Conservation (phyloP, 2,329 filamentous ascomycete species). For the Colletotrichum shisoi region DNA sequence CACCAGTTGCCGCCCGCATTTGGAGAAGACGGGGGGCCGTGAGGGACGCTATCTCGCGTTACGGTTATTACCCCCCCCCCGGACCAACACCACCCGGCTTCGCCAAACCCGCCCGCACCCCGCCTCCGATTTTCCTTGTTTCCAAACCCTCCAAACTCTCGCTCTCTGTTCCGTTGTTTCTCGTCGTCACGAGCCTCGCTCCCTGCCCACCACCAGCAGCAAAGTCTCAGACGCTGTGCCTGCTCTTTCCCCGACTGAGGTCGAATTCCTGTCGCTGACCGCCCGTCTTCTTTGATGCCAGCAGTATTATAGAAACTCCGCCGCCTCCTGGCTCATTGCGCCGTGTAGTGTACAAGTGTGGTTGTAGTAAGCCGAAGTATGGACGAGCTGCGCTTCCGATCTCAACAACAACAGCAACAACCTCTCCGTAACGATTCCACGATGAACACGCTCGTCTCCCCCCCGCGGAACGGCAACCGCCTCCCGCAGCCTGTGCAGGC, state of each 20-base stretch:
- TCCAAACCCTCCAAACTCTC: slow-evolving; percentile 27
- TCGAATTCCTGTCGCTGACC: slow-evolving; percentile 34
- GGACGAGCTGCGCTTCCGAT: slow-evolving; percentile 81
- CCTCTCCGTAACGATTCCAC: slow-evolving; percentile 78
- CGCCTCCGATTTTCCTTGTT: slow-evolving; percentile 38
- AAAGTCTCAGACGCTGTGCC: neutral
- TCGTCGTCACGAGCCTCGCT: slow-evolving; percentile 21
- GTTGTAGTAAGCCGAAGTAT: slow-evolving; percentile 59
- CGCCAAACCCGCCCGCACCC: slow-evolving; percentile 32
- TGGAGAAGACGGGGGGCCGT: slow-evolving; percentile 28
- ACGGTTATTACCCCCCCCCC: slow-evolving; percentile 18
- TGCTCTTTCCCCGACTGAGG: neutral
- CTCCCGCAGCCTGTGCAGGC: slow-evolving; percentile 62
- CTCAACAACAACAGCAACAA: slow-evolving; percentile 77
- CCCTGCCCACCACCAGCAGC: slow-evolving; percentile 3
- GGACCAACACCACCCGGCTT: slow-evolving; percentile 31
- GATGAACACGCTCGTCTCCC: slow-evolving; percentile 77
- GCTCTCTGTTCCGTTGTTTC: slow-evolving; percentile 30
- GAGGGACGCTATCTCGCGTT: slow-evolving; percentile 1
- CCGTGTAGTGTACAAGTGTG: slow-evolving; percentile 57
- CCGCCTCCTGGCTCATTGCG: slow-evolving; percentile 45
- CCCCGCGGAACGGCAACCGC: slow-evolving; percentile 73
- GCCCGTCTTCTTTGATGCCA: slow-evolving; percentile 37
- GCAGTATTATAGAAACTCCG: slow-evolving; percentile 49
- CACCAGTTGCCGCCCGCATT: slow-evolving; percentile 31